Evolutionary conservation across 345 rosid genomes (phyloP).

Genomic region (Linum lewisii): DNA sequence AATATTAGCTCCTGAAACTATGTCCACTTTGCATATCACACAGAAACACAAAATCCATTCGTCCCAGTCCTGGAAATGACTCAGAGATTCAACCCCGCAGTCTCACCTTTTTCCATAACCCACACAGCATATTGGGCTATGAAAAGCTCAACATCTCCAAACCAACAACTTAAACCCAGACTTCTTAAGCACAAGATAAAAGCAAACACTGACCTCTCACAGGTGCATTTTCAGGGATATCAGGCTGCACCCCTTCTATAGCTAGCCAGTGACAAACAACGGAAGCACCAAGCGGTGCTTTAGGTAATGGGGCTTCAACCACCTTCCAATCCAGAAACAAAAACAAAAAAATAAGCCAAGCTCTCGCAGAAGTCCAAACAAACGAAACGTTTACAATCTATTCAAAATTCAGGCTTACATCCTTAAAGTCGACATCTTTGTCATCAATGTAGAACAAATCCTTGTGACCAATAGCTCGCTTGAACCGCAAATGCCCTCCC

Average conservation of each 20-base stretch:
- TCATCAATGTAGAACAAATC: slow-evolving; percentile 90
- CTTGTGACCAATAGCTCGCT: slow-evolving; percentile 78
- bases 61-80: neutral
- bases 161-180: no score
- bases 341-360: slow-evolving; percentile 11
- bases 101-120: no score
- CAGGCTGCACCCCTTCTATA: slow-evolving; percentile 94
- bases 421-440: slow-evolving; percentile 87
- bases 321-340: slow-evolving; percentile 37
- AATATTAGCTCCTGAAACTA: slow-evolving; percentile 14
- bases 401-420: slow-evolving; percentile 40
- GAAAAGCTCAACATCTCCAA: no score
- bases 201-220: slow-evolving; percentile 45
- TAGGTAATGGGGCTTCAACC: slow-evolving; percentile 93
- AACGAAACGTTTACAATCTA: slow-evolving; percentile 6
- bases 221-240: slow-evolving; percentile 93
- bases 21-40: neutral
- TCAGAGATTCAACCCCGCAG: neutral
- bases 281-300: slow-evolving; percentile 85
- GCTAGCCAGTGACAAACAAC: slow-evolving; percentile 94
- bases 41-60: neutral
- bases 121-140: no score
- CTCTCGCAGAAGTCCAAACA: neutral
- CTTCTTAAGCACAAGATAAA: neutral
- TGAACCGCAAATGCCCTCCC: slow-evolving; percentile 69